Percentiles rank a stretch among this genome's conserved stretches.
Evolutionary conservation across 768 basidiomycete species (phyloP).

Genomic region (Agrocybe praecox): DNA sequence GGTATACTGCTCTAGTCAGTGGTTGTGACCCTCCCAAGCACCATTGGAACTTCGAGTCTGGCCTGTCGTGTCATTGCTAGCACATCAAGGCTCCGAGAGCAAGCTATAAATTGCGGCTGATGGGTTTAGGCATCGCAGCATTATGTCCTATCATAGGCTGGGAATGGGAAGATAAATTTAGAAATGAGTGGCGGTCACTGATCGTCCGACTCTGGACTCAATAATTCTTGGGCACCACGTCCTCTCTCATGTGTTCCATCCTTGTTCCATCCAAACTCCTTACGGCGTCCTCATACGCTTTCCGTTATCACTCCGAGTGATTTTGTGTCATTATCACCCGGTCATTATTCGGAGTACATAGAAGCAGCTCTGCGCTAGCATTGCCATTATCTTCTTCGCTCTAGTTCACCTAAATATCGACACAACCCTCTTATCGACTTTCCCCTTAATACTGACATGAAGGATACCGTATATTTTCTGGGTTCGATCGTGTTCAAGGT

Average conservation of each 20-base stretch:
- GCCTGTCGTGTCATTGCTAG: not conserved
- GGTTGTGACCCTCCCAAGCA: not conserved
- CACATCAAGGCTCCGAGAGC: no score
- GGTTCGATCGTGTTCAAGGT: constrained; percentile 3
- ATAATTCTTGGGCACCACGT: not conserved
- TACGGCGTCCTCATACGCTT: not conserved
- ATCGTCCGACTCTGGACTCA: not conserved
- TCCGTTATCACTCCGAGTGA: not conserved
- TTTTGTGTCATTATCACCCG: not conserved
- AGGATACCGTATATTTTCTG: constrained; percentile 1
- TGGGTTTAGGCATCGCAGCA: not conserved
- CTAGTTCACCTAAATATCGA: not conserved
- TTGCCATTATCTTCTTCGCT: no score
- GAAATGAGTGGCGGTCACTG: not conserved
- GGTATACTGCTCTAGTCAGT: no score
- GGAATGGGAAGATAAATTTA: not conserved
- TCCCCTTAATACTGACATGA: not conserved
- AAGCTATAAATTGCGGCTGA: not conserved
- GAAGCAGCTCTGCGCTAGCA: not conserved
- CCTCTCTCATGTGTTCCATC: not conserved
- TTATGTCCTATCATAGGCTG: not conserved
- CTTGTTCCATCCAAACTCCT: not conserved
- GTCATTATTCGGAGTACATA: constrained; percentile 40
- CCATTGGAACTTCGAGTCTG: not conserved
- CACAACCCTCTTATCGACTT: not conserved